A percentile compares a stretch with the other conserved stretches of the same genome.
Evolutionary conservation across 2,329 filamentous ascomycete genomes (phyloP).

Genomic region (Cylindrodendrum hubeiense): DNA sequence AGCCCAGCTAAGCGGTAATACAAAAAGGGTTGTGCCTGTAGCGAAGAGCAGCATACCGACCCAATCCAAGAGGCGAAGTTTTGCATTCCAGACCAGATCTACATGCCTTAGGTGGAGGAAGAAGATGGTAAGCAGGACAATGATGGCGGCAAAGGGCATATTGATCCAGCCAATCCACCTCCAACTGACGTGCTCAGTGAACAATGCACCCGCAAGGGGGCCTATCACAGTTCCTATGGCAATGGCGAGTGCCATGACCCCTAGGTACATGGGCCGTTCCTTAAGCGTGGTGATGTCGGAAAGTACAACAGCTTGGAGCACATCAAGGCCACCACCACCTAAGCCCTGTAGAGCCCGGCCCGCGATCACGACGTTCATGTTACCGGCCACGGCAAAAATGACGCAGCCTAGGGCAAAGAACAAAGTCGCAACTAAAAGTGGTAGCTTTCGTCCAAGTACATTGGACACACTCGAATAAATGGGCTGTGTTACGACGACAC

Average conservation of each 20-base stretch:
- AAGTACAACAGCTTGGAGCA: constrained; percentile 46
- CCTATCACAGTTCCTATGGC: constrained; percentile 38
- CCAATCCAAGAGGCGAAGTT: constrained; percentile 51
- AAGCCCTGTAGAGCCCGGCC: constrained; percentile 51
- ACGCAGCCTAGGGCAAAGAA: constrained; percentile 57
- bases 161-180: constrained; percentile 53
- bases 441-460: constrained; percentile 49
- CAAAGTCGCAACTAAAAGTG: constrained; percentile 43
- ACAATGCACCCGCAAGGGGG: constrained; percentile 43
- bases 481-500: constrained; percentile 71
- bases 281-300: constrained; percentile 51
- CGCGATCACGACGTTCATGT: constrained; percentile 45
- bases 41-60: constrained; percentile 45
- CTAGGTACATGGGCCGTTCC: constrained; percentile 46
- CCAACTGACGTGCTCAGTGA: constrained; percentile 43
- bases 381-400: constrained; percentile 48
- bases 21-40: constrained; percentile 39
- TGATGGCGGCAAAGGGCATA: constrained; percentile 43
- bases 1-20: constrained; percentile 51
- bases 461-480: constrained; percentile 50
- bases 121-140: constrained; percentile 34
- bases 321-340: constrained; percentile 49
- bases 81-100: not conserved
- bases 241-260: constrained; percentile 39
- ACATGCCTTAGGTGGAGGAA: constrained; percentile 36